Base-by-base conservation (phyloP, 1,284 basidiomycete genomes). In the Apiotrichum veenhuisii region DNA sequence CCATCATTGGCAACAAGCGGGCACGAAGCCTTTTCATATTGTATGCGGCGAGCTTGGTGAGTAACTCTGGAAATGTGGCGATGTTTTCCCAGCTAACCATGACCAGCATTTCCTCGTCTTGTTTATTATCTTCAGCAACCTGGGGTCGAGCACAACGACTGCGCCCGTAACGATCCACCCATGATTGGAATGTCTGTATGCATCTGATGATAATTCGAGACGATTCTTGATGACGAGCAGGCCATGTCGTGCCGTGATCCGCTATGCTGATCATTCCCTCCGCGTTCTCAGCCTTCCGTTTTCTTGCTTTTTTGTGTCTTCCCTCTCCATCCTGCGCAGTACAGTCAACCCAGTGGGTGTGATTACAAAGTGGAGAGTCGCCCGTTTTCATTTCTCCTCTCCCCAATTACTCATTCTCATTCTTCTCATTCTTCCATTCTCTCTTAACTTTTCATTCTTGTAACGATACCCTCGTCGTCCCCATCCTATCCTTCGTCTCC, bases 1-100 rank as follows among this genome's bases (percentile, higher is more conserved):
- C 86, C 18, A 87, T 98, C 49, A 83, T 98, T 20, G 89, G 90
- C 38, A 93, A 92, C 72, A 86, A 92, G 49, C 83, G 89, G 23
- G 86, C 91, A 40, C 81, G 91, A 63, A 72, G 64, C 43, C 26
- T 71, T 38, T 77, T 77, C 58, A 77, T 77, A 51, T 52, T 77
- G 14, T 77, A 77, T 46, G 69, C 75, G 1, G 73, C 59, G 1
- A 66, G 66, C 22, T 52, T 76, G 63, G 75, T 77, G 51, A 67
- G 72, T 66, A 10, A 5, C 5, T 10, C 4, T 33, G 4, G 45
- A n/a, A n/a, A n/a, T n/a, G n/a, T n/a, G n/a, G n/a, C n/a, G 10
- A 15, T 40, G 14, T n/a, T 23, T 18, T 22, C 12, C 5, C 27
- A n/a, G 49, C 15, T 30, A 22, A 52, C 54, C 33, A 1, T 26